Percentiles rank a stretch among this genome's conserved stretches.
Evolutionary conservation across 225 moss, liverwort and hornwort genomes (phyloP).

Genomic region (Marchantia paleacea): DNA sequence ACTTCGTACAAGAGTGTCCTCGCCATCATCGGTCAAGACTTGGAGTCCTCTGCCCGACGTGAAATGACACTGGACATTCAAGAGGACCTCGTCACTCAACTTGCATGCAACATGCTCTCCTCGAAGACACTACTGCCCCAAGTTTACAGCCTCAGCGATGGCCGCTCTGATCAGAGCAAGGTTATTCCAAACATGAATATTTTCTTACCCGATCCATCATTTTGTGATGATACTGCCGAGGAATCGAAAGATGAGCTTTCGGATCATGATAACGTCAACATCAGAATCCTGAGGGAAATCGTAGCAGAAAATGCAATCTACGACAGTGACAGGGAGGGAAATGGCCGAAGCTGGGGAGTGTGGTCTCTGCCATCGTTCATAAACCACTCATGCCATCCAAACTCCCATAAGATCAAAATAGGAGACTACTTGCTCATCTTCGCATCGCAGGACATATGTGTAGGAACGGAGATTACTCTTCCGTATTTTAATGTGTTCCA

Average conservation of each 20-base stretch:
- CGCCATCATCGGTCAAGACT: background rate
- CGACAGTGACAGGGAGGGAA: background rate
- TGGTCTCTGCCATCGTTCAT: constrained; percentile 33
- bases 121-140: background rate
- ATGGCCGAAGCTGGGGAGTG: constrained; percentile 1
- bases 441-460: background rate
- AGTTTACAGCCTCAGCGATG: constrained; percentile 12
- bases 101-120: background rate
- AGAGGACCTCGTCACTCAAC: constrained; percentile 4
- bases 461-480: constrained; percentile 25
- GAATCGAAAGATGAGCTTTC: background rate
- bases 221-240: background rate
- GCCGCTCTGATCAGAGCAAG: background rate
- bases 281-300: constrained; percentile 7
- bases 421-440: constrained; percentile 16
- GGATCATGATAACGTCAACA: constrained; percentile 1
- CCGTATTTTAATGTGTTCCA: constrained; percentile 27
- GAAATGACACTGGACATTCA: background rate
- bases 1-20: background rate
- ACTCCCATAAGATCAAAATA: constrained; percentile 15
- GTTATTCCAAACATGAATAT: background rate
- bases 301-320: background rate
- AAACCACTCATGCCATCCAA: constrained; percentile 30
- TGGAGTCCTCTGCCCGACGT: background rate
- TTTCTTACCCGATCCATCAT: background rate